Conservation (phyloP, 148 eudicot species). For the Agrostemma githago region DNA sequence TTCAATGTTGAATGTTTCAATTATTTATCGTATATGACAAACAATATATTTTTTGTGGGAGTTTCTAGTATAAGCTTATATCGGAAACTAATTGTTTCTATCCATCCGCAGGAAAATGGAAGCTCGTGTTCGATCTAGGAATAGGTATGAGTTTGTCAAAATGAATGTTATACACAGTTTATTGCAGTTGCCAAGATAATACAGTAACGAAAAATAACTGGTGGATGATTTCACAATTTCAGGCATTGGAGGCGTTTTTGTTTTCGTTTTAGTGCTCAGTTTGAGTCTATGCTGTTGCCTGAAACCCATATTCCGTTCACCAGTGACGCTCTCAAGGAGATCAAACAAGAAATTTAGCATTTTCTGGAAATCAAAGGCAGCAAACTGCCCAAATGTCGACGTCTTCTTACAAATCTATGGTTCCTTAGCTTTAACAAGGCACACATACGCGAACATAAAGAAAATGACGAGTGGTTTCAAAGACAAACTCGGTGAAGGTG, state of each 20-base stretch:
- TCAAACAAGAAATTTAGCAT: too few relatives aligned
- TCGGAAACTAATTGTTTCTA: constrained; percentile 7
- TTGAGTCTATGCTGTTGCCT: constrained; percentile 3
- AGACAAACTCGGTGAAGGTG: too few relatives aligned
- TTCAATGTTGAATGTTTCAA: too few relatives aligned
- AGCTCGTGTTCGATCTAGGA: background rate
- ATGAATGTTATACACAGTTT: background rate
- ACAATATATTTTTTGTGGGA: background rate
- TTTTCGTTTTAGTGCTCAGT: background rate
- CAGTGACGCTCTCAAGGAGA: background rate
- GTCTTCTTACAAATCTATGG: too few relatives aligned
- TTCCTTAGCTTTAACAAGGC: too few relatives aligned
- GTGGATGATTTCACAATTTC: background rate
- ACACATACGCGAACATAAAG: too few relatives aligned
- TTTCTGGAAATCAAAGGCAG: too few relatives aligned
- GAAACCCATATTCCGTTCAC: background rate
- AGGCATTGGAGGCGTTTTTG: background rate
- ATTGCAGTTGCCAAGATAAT: background rate
- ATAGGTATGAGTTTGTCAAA: constrained; percentile 4
- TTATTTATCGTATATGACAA: too few relatives aligned
- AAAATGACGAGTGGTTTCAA: too few relatives aligned
- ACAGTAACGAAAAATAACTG: background rate
- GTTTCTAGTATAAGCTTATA: background rate
- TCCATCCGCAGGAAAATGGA: background rate
- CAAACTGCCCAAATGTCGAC: too few relatives aligned